A percentile compares a stretch with the other conserved stretches of the same genome.
These are phyloP conservation scores for Colletotrichum sp. DNA, from an alignment of 2,329 filamentous ascomycete species.

Conservation along the genomic window DNA sequence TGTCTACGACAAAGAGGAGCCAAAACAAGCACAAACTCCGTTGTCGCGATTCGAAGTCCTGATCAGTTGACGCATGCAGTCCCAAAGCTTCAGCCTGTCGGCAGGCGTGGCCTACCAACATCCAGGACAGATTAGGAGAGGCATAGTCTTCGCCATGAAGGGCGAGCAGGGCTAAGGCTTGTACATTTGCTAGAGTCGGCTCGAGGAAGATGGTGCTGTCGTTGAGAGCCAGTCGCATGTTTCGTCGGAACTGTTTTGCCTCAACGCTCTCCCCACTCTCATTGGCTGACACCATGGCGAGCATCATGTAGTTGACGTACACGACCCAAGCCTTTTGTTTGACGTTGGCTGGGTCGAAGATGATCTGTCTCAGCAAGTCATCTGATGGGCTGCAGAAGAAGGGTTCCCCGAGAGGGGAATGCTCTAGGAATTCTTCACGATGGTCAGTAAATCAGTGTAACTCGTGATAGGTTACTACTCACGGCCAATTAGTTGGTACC, in stretches of 20 bases:
- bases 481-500: slow-evolving; percentile 1
- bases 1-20: not conserved
- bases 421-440: not conserved
- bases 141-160: slow-evolving; percentile 4
- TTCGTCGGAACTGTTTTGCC: not conserved
- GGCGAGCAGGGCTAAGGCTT: not conserved
- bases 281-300: not conserved
- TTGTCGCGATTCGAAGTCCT: not conserved
- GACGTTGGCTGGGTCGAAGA: not conserved
- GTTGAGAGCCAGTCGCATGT: not conserved
- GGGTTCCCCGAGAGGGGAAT: not conserved
- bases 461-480: not conserved
- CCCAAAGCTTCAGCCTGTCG: not conserved
- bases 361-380: not conserved
- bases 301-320: slow-evolving; percentile 3
- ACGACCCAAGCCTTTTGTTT: not conserved
- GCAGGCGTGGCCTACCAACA: slow-evolving; percentile 2
- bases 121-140: not conserved
- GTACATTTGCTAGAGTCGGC: not conserved
- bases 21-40: not conserved
- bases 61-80: not conserved
- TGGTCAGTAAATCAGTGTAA: too few relatives aligned
- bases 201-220: slow-evolving; percentile 1
- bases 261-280: not conserved
- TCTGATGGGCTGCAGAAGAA: not conserved